Base-by-base conservation (phyloP, 352 stramenopile species). In the Globisporangium lucens region DNA sequence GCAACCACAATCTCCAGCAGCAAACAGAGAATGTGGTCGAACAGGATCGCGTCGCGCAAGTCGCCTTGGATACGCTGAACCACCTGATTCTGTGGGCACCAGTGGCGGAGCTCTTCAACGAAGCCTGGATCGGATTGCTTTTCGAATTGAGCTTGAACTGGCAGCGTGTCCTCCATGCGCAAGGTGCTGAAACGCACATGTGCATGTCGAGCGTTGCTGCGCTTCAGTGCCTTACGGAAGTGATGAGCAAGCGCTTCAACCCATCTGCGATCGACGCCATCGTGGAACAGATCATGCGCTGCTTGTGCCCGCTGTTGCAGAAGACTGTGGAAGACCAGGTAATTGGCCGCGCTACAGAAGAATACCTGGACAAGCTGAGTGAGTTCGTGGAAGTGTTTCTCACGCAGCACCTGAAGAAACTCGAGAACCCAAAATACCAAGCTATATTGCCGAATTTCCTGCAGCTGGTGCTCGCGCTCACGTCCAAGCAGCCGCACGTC, bases 281-380 rank as follows among this genome's bases (percentile, higher is more conserved):
- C n/a, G 75, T 93, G 17, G 80, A 65, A 0, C 74, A 90, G 43
- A 75, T 85, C 30, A 77, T 93, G 70, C 65, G 75, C 55, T 74
- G 71, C 0, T 57, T 93, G 15, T 89, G 77, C 61, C 71, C 81
- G n/a, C 63, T 93, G 36, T 56, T 93, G 35, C 81, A 93, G 57
- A 79, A 79, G 56, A 87, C 75, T 1, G 77, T 87, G 20, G 79
- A 87, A 13, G 80, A 87, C n/a, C 71, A 84, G 15, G 47, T 86
- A 2, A 78, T 90, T 46, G 63, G 63, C 0, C 63, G 67, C 43
- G 81, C 80, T 5, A 85, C 74, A 0, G 78, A 91, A 49, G 74
- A 88, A 36, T 92, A 86, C 38, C 63, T 92, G 43, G 84, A 92
- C 74, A 92, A 92, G 67, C 63, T 95, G 6, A 90, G 79, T 47